Evolutionary conservation across 169 alveolate species (phyloP).

Genomic region (Plasmodium sp.): DNA sequence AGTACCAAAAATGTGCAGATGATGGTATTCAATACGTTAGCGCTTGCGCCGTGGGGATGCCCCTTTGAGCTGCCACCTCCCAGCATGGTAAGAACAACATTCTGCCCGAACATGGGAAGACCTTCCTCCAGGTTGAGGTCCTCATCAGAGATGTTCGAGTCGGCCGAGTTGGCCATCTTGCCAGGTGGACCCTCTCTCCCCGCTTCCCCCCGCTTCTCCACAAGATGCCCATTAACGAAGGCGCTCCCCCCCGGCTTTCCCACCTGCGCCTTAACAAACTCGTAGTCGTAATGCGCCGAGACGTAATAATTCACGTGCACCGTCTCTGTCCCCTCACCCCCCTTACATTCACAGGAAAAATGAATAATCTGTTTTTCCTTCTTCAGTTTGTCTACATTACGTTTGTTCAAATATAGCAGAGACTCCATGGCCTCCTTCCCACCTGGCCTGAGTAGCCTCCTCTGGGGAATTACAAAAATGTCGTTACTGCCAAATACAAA

Average conservation of each 20-base stretch:
- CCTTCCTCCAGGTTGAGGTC: neutral
- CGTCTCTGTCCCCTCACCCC: neutral
- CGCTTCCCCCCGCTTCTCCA: neutral
- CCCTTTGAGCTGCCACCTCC: neutral
- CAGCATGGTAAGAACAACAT: neutral
- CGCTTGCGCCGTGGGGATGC: neutral
- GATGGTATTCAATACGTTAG: neutral
- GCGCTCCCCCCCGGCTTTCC: neutral
- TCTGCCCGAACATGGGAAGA: neutral
- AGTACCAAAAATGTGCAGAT: neutral
- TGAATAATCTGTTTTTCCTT: slow-evolving; percentile 10
- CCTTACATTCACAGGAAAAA: slow-evolving; percentile 9
- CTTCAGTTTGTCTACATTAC: slow-evolving; percentile 18
- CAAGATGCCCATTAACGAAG: neutral
- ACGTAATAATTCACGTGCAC: slow-evolving; percentile 27
- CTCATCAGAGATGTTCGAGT: neutral
- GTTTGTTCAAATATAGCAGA: slow-evolving; percentile 1
- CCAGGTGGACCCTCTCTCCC: neutral
- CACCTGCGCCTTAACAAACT: neutral
- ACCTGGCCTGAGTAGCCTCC: neutral
- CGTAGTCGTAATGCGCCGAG: slow-evolving; percentile 1
- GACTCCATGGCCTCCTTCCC: neutral
- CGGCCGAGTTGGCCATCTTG: neutral
- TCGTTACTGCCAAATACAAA: slow-evolving; percentile 1
- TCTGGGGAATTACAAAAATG: slow-evolving; percentile 19